Evolutionary conservation across 306 rosid species (phyloP), one percentile per base, ranked within the genome.

Genomic region (Carpinus viminea): DNA sequence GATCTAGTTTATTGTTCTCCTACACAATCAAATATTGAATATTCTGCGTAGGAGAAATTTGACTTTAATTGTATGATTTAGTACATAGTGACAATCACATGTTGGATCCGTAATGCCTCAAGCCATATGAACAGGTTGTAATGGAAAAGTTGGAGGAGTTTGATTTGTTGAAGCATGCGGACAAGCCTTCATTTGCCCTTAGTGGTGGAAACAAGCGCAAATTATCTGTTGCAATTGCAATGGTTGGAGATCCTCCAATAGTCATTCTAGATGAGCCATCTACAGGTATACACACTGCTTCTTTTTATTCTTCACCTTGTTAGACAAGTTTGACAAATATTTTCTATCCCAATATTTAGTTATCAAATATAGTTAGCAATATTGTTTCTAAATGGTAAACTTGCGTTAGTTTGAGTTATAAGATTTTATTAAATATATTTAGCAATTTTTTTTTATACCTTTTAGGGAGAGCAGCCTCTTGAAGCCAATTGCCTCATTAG

Each of bases 181-280:
- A 87, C 76, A 94, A 94, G 78, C 98, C 98, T 45, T 90, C 98
- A 21, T 92, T 88, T 83, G 80, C 94, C n/a, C 93, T 92, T 50
- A 94, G 98, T 79, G 97, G 97, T 71, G 98, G 98, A 74, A 94
- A 94, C 92, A 94, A 94, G 86, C 90, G 98, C 74, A 94, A 94
- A 87, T 87, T 92, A 51, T 92, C 98, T 70, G 98, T 94, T 18
- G 96, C 98, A 76, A 90, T 94, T 83, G 97, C 98, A 21, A 94
- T 94, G 98, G 85, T 94, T 55, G 98, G 97, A 74, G 97, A 94
- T 84, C 98, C 98, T 83, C 93, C 98, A 62, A 91, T 94, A 43
- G 98, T 94, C 81, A 90, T 94, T 87, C 97, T 94, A 80, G 97
- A 92, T 87, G 97, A 94, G 72, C 98, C 98, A 74, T 94, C 98